Evolutionary conservation across 192 early-diverging fungal species (phyloP), one percentile per base, ranked within the genome.

Genomic region (Coemansia sp.): DNA sequence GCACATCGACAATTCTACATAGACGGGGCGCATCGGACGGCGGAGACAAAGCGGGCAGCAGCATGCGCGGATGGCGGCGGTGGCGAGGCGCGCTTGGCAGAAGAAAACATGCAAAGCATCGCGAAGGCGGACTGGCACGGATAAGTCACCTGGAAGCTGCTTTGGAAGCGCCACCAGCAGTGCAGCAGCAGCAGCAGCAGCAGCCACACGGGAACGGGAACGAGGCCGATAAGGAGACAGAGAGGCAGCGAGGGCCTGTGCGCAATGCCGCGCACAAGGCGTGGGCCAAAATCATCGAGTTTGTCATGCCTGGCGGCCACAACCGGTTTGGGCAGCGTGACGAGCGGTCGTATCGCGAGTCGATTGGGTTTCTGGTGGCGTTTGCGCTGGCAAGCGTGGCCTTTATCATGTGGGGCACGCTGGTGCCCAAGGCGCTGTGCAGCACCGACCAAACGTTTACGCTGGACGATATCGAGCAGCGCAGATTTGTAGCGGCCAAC

Each of bases 371-470:
- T 45, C 47, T 77, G 43, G 50, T 70, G 16, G 68, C 68, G 30
- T 76, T 76, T 48, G 67, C 53, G 50, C 51, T 76, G 49, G 67
- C 67, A 38, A 76, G 66, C 56, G 73, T 76, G 1, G 67, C 64
- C 43, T 70, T 76, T 23, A 76, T 60, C 38, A 58, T 76, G 66
- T 77, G 74, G 74, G 74, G 67, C 30, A 70, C 64, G 11, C 64
- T 77, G 38, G 74, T 64, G 15, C 74, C 74, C 16, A 69, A 70
- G 36, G 68, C 62, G 8, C 51, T 77, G 41, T 77, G 74, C 60
- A 70, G 63, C 68, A 77, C 74, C 1, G 37, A 58, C 37, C 68
- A 70, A 56, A 77, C 74, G 17, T 77, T 77, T 16, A 77, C 74
- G 17, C 4, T 50, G n/a, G 51, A 30, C 20, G 40, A 77, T 38